Percentiles rank a stretch among this genome's conserved stretches.
These are phyloP conservation scores for Persicaria maculosa DNA, from an alignment of 148 eudicot species.

Conservation along the genomic window DNA sequence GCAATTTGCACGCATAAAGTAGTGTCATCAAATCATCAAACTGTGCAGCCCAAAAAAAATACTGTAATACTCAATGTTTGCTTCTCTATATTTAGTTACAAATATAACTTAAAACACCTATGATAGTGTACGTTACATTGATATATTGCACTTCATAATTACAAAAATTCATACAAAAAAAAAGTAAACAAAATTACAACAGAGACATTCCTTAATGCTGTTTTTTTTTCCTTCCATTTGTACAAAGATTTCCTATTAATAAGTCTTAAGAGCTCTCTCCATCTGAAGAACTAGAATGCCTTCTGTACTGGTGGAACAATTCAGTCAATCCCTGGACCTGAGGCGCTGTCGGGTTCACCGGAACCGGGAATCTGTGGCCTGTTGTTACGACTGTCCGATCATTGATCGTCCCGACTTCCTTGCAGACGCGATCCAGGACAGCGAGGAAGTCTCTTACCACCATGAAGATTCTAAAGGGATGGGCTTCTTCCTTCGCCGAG, in stretches of 20 bases:
- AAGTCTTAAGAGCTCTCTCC: conserved; percentile 2
- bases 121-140: not conserved
- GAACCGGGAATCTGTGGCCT: conserved; percentile 69
- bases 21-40: not conserved
- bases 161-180: not conserved
- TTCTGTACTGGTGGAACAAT: not conserved
- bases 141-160: conserved; percentile 9
- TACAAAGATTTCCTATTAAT: not conserved
- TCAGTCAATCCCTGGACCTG: conserved; percentile 33
- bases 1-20: too few species aligned
- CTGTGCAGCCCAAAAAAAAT: not conserved
- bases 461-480: conserved; percentile 86
- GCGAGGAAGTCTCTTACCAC: conserved; percentile 82
- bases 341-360: conserved; percentile 58
- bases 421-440: conserved; percentile 78
- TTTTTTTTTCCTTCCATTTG: not conserved
- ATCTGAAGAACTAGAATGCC: conserved; percentile 3
- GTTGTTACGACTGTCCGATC: conserved; percentile 46
- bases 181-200: not conserved
- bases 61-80: not conserved
- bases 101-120: not conserved
- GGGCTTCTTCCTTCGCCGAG: conserved; percentile 97
- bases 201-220: not conserved
- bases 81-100: conserved; percentile 7
- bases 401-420: conserved; percentile 82